Evolutionary conservation across 2,329 filamentous ascomycete species (phyloP), one percentile per base, ranked within the genome.

Genomic region (Geoglossum cookeanum): DNA sequence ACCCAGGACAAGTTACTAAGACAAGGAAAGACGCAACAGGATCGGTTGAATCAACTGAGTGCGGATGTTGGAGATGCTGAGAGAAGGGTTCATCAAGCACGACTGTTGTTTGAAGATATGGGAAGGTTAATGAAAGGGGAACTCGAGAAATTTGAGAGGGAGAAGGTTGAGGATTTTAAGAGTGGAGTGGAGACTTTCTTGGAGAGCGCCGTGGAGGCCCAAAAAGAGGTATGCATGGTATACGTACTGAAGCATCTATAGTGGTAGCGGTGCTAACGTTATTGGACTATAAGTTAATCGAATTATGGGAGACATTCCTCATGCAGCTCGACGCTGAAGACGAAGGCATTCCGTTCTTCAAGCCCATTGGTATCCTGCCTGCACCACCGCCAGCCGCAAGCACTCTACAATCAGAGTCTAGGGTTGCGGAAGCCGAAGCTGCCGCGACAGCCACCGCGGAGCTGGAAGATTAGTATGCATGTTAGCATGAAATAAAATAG

Each of bases 121-220:
- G 92, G 92, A 13, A 78, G 89, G 11, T 73, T 96, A 66, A 92
- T 98, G 89, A 81, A 88, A 59, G 78, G 77, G 39, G 92, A 98
- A 70, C 75, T 98, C 62, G 92, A 97, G 65, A 78, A 90, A 17
- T 98, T 98, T 66, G 92, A 98, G 72, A 80, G 80, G 64, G 92
- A 98, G 71, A 98, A 98, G 75, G 92, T 98, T 2, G 92, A 98
- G 68, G 92, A 98, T 68, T 98, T 98, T 71, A 98, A 98, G 76
- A 92, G 86, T 61, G 91, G 90, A 0, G 90, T 98, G 1, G 92
- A 98, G 74, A 98, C 92, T 1, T 98, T 95, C 71, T 71, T 98
- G 64, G 92, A 98, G 74, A 90, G 92, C 65, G 88, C 92, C 3
- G 89, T 98, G 3, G 92, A 98, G 71, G 92, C 91, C 57, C 92